phyloP scores from a whole-genome alignment of 371 early-diverging fungal genomes.

The Mucor mucedo region DNA sequence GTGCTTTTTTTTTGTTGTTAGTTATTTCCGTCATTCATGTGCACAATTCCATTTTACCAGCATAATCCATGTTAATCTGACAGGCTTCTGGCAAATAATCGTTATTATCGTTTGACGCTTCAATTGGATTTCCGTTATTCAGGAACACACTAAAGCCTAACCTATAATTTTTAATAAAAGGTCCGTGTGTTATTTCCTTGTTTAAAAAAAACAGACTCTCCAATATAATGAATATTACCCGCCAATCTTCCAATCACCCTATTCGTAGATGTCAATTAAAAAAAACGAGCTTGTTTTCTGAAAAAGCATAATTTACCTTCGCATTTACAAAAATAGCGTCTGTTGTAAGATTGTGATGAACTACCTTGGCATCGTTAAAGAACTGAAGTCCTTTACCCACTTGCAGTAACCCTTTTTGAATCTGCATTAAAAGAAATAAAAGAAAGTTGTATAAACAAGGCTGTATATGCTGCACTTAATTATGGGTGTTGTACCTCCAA shows the following conservation, averaged over 20 bases:
- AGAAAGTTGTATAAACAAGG: no score
- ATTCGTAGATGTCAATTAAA: slow-evolving; percentile 2
- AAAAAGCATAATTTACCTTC: slow-evolving; percentile 48
- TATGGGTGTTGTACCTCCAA: slow-evolving; percentile 57
- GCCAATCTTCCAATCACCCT: slow-evolving; percentile 93
- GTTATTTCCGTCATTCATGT: no score
- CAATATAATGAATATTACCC: slow-evolving; percentile 51
- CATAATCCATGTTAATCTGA: slow-evolving; percentile 75
- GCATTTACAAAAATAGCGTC: slow-evolving; percentile 80
- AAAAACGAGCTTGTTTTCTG: neutral
- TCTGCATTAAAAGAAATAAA: slow-evolving; percentile 35
- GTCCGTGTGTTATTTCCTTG: neutral
- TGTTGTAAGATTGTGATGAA: slow-evolving; percentile 81
- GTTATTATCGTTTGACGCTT: slow-evolving; percentile 30
- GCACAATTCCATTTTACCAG: slow-evolving; percentile 34
- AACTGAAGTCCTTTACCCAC: slow-evolving; percentile 78
- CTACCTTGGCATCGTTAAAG: slow-evolving; percentile 75
- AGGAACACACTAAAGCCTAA: slow-evolving; percentile 72
- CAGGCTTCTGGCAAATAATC: slow-evolving; percentile 69
- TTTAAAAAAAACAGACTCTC: neutral
- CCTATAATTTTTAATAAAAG: slow-evolving; percentile 29
- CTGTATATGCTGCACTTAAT: neutral
- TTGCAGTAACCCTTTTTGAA: slow-evolving; percentile 86
- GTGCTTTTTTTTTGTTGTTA: slow-evolving; percentile 54
- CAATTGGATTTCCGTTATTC: slow-evolving; percentile 48